phyloP scores from a whole-genome alignment of 129 eudicot genomes.

The Lonicera japonica region DNA sequence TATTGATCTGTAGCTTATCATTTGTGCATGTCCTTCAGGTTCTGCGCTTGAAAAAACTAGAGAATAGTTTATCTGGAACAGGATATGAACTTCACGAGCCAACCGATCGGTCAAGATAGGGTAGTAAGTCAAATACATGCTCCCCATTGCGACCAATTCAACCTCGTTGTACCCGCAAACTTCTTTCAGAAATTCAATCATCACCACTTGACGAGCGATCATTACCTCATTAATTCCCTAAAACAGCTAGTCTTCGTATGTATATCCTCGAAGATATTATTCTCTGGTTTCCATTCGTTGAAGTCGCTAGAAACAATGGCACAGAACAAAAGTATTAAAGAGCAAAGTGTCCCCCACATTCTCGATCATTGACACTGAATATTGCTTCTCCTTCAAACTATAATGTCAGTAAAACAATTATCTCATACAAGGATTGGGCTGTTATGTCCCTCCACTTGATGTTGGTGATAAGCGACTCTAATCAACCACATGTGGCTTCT shows the following conservation, averaged over 20 bases:
- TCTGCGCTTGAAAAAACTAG: not conserved
- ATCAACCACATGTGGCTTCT: not conserved
- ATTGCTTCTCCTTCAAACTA: slow-evolving; percentile 1
- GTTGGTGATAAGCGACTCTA: slow-evolving; percentile 1
- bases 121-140: slow-evolving; percentile 2
- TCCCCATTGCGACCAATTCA: slow-evolving; percentile 5
- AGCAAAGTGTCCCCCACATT: not conserved
- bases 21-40: not conserved
- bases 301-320: slow-evolving; percentile 2
- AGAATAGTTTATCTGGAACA: slow-evolving; percentile 8
- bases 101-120: slow-evolving; percentile 1
- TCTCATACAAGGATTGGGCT: slow-evolving; percentile 2
- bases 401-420: too few species aligned
- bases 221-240: not conserved
- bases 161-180: slow-evolving; percentile 9
- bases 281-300: slow-evolving; percentile 1
- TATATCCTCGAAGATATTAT: not conserved
- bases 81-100: slow-evolving; percentile 6
- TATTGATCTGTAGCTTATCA: not conserved
- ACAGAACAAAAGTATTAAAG: not conserved
- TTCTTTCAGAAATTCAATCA: slow-evolving; percentile 5
- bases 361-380: not conserved
- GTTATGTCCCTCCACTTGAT: slow-evolving; percentile 6
- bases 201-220: not conserved
- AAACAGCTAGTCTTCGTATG: not conserved